A percentile compares a stretch with the other conserved stretches of the same genome.
phyloP scores from a whole-genome alignment of 192 early-diverging fungal genomes.

The Coemansia sp. region DNA sequence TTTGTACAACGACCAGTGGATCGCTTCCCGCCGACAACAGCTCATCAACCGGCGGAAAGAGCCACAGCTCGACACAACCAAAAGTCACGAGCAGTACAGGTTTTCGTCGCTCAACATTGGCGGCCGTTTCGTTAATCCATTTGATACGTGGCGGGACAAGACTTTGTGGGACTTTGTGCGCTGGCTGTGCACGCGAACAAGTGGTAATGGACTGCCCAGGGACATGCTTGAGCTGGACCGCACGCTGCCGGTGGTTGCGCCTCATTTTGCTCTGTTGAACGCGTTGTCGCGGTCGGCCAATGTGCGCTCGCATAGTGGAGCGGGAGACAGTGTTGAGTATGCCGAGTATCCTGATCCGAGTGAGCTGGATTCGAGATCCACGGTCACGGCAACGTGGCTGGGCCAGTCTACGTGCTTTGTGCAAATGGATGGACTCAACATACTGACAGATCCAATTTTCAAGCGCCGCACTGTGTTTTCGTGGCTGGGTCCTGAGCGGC shows the following conservation, averaged over 20 bases:
- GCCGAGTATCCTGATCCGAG: slow-evolving; percentile 12
- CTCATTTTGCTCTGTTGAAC: slow-evolving; percentile 34
- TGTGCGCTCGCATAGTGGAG: neutral
- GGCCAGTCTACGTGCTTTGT: slow-evolving; percentile 69
- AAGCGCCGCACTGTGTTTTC: slow-evolving; percentile 70
- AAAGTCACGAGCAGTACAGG: neutral
- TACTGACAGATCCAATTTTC: slow-evolving; percentile 77
- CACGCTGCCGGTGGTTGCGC: slow-evolving; percentile 30
- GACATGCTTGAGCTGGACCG: slow-evolving; percentile 17
- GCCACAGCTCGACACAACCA: neutral
- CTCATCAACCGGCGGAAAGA: slow-evolving; percentile 21
- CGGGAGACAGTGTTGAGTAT: slow-evolving; percentile 5
- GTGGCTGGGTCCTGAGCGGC: slow-evolving; percentile 68
- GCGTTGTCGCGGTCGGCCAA: slow-evolving; percentile 11
- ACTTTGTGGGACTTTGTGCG: slow-evolving; percentile 52
- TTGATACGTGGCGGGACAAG: slow-evolving; percentile 53
- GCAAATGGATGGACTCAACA: slow-evolving; percentile 67
- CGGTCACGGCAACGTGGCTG: slow-evolving; percentile 56
- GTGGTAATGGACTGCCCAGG: slow-evolving; percentile 45
- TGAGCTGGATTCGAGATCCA: slow-evolving; percentile 11
- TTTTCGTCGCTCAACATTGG: slow-evolving; percentile 41
- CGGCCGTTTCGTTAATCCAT: slow-evolving; percentile 54
- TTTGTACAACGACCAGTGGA: slow-evolving; percentile 39
- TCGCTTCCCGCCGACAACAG: slow-evolving; percentile 23
- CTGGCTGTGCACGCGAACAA: slow-evolving; percentile 39